phyloP scores from a whole-genome alignment of 345 rosid species.

The Citrus maxima region DNA sequence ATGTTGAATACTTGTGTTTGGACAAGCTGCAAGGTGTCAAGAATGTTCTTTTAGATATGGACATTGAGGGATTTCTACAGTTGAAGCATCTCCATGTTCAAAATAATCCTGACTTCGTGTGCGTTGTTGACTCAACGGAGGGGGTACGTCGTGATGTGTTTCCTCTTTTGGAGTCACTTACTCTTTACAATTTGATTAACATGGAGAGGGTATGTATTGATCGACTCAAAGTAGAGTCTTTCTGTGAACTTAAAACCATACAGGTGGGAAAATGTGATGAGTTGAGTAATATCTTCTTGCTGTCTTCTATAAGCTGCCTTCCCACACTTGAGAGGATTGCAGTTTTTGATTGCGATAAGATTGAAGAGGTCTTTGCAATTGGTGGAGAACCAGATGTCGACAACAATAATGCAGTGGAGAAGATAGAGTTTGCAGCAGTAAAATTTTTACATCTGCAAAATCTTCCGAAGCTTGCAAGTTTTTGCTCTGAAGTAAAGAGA shows the following conservation, averaged over 20 bases:
- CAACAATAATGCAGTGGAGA: background rate
- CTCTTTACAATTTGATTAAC: background rate
- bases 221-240: background rate
- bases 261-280: background rate
- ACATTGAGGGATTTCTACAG: no score
- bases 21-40: no score
- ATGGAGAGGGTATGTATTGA: conserved; percentile 10
- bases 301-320: conserved; percentile 5
- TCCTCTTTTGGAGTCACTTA: conserved; percentile 12
- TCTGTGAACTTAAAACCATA: conserved; percentile 8
- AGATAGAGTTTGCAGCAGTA: background rate
- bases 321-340: conserved; percentile 12
- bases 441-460: rapidly evolving
- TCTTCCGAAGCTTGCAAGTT: background rate
- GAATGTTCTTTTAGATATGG: no score
- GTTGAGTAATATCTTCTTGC: conserved; percentile 11
- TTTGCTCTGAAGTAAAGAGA: background rate
- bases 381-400: background rate
- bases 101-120: background rate
- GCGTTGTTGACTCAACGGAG: background rate
- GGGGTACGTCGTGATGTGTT: background rate
- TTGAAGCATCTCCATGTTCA: background rate
- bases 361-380: conserved; percentile 12
- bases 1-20: background rate
- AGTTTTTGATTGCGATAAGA: background rate